Percentiles rank a stretch among this genome's conserved stretches.
Evolutionary conservation across 176 grass and related monocot genomes (phyloP).

Genomic region (Microstegium vimineum): DNA sequence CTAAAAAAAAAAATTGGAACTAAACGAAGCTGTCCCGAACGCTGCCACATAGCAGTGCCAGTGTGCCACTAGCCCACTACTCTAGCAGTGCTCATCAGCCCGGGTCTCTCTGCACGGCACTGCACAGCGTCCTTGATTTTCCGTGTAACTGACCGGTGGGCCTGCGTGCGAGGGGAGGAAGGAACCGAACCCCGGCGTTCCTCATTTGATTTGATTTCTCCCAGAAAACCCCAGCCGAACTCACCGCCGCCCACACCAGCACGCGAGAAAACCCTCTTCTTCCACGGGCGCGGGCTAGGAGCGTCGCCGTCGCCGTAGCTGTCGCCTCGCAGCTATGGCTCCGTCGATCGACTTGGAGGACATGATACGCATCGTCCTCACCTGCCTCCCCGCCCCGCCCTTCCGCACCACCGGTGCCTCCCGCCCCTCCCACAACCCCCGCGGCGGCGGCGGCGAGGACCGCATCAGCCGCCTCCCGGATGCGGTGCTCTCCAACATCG

Average conservation of each 20-base stretch:
- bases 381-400: not conserved
- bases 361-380: not conserved
- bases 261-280: not conserved
- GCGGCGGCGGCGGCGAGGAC: conserved; percentile 5
- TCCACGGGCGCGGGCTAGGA: not conserved
- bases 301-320: not conserved
- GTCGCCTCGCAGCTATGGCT: not conserved
- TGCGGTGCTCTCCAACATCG: conserved; percentile 13
- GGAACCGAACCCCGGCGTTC: not conserved
- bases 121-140: no score
- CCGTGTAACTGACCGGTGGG: no score
- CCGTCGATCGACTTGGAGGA: not conserved
- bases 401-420: not conserved
- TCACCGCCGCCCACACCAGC: not conserved
- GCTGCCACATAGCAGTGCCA: no score
- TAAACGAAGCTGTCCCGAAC: no score
- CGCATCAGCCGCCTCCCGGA: conserved; percentile 32
- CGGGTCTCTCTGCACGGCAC: no score
- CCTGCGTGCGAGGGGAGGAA: not conserved
- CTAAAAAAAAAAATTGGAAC: no score
- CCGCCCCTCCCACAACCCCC: not conserved
- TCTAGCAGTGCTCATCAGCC: no score
- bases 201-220: not conserved
- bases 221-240: not conserved
- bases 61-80: no score